Conservation (phyloP, 805 yeast species). For the Wickerhamia fluorescens region DNA sequence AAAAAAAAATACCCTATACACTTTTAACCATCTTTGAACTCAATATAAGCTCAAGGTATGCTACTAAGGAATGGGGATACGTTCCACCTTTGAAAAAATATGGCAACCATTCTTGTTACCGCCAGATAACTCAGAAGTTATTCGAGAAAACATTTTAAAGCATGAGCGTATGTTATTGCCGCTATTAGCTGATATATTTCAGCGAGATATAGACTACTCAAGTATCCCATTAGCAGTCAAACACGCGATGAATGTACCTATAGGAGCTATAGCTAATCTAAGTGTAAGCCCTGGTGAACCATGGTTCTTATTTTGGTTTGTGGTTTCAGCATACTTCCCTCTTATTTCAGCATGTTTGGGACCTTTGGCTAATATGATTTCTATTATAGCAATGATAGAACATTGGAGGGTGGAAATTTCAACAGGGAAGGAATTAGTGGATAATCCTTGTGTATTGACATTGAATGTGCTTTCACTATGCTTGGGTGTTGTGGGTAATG, state of each 20-base stretch:
- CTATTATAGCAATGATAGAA: constrained; percentile 64
- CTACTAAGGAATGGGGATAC: no score
- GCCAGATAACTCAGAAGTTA: no score
- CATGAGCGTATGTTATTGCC: no score
- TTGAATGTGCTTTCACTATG: constrained; percentile 59
- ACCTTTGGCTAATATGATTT: constrained; percentile 69
- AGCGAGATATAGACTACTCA: no score
- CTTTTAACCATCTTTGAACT: no score
- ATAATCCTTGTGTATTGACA: constrained; percentile 40
- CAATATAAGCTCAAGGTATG: no score
- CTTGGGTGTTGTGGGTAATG: constrained; percentile 61
- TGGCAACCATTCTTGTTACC: no score
- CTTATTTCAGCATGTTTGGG: constrained; percentile 72
- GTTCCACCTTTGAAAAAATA: no score
- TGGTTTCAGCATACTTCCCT: constrained; percentile 64
- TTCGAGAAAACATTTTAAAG: no score
- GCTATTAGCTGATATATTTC: no score
- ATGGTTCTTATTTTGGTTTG: constrained; percentile 49
- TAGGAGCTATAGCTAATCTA: constrained; percentile 22
- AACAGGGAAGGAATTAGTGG: constrained; percentile 15
- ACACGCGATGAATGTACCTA: constrained; percentile 26
- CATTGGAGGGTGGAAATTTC: constrained; percentile 47
- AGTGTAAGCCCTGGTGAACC: constrained; percentile 32
- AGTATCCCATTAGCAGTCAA: no score
- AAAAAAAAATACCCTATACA: no score